A percentile compares a stretch with the other conserved stretches of the same genome.
Conservation (phyloP, 2,329 filamentous ascomycete species). For the Aspergillus sp. region DNA sequence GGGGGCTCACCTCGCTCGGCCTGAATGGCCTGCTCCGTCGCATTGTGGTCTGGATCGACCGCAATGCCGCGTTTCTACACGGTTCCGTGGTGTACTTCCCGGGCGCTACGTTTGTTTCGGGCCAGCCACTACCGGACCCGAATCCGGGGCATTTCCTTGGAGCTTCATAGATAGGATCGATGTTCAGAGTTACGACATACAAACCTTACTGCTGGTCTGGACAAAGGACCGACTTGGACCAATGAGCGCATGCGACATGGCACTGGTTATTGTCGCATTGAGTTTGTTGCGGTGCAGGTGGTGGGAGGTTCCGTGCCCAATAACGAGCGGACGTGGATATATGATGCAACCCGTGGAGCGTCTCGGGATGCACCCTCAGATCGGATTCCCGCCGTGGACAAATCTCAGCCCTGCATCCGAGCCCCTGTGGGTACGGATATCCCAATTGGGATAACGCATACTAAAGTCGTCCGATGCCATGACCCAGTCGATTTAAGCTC, state of each 20-base stretch:
- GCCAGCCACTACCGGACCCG: constrained; percentile 22
- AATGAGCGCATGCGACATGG: too few species aligned
- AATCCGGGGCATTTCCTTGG: constrained; percentile 37
- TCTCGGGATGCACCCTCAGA: too few species aligned
- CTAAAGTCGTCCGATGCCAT: constrained; percentile 8
- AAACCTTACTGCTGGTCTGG: too few species aligned
- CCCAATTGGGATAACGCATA: constrained; percentile 20
- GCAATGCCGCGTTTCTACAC: constrained; percentile 40
- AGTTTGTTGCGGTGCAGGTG: too few species aligned
- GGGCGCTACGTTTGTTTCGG: constrained; percentile 25
- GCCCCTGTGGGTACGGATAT: neutral
- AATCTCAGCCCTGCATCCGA: neutral
- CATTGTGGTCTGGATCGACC: constrained; percentile 52
- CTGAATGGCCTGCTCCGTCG: constrained; percentile 47
- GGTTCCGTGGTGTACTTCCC: constrained; percentile 34
- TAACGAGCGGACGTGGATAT: too few species aligned
- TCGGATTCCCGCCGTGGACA: too few species aligned
- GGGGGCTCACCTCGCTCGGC: constrained; percentile 45
- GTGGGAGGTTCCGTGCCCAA: too few species aligned
- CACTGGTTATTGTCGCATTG: too few species aligned
- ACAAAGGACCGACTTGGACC: too few species aligned
- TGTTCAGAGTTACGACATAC: neutral
- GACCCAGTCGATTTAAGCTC: neutral
- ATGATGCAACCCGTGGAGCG: too few species aligned
- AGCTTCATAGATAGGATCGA: constrained; percentile 17